Evolutionary conservation across 352 stramenopile genomes (phyloP).

Genomic region (Pythium folliculosum): DNA sequence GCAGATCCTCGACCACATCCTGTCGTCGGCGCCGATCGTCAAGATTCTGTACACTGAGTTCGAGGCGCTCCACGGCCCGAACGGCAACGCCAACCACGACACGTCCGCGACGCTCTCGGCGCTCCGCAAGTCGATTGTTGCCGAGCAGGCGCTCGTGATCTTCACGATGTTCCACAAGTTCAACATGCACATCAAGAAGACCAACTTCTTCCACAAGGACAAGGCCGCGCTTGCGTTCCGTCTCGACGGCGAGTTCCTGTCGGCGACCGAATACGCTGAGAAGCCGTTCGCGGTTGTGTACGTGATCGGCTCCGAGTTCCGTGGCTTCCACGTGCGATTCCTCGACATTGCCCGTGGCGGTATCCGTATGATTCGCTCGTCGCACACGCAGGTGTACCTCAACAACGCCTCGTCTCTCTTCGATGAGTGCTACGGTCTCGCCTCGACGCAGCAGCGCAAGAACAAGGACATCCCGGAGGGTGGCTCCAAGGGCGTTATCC

Average conservation of each 20-base stretch:
- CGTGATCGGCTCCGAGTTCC: slow-evolving; percentile 95
- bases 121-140: slow-evolving; percentile 72
- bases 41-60: slow-evolving; percentile 84
- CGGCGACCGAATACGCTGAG: slow-evolving; percentile 75
- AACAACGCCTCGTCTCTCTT: slow-evolving; percentile 92
- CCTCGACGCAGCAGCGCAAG: slow-evolving; percentile 97
- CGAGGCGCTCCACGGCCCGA: slow-evolving; percentile 62
- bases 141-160: slow-evolving; percentile 75
- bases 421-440: slow-evolving; percentile 96
- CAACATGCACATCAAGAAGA: slow-evolving; percentile 82
- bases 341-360: slow-evolving; percentile 96
- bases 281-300: slow-evolving; percentile 95
- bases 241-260: slow-evolving; percentile 75
- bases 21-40: slow-evolving; percentile 66
- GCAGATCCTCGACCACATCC: slow-evolving; percentile 85
- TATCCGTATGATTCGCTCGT: slow-evolving; percentile 91
- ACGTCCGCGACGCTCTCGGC: slow-evolving; percentile 59
- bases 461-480: slow-evolving; percentile 99
- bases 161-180: slow-evolving; percentile 86
- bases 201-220: slow-evolving; percentile 85
- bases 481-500: slow-evolving; percentile 95
- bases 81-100: slow-evolving; percentile 40
- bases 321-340: slow-evolving; percentile 98
- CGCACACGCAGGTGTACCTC: slow-evolving; percentile 89
- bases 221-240: slow-evolving; percentile 78